Evolutionary conservation across 2,329 filamentous ascomycete genomes (phyloP), one percentile per base, ranked within the genome.

Genomic region (Phoma herbarum): DNA sequence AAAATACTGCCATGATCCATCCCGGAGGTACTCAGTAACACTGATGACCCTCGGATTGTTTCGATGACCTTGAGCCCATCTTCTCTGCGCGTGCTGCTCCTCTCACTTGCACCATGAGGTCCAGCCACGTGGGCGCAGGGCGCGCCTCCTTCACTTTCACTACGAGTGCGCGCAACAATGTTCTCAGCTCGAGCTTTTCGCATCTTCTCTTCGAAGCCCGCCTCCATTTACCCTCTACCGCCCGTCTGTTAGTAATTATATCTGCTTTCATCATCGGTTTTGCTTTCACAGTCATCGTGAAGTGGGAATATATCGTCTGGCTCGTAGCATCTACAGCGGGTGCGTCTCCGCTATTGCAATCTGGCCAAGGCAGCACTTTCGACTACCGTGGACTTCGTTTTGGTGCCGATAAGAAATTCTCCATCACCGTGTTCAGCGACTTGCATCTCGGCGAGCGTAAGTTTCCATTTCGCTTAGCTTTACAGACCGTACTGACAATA

Each of bases 391-490:
- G 68, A 4, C 63, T 75, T 2, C 61, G 59, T 5, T 76, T 75
- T 46, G 58, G 60, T n/a, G 18, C 44, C 0, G 65, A 80, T 51
- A 72, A 76, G 20, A 76, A 71, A 16, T 83, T 85, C 48, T 79
- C 83, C 20, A 79, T 85, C 29, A 74, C 86, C 1, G 82, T 92
- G 12, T 90, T 92, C 60, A 84, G 86, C 26, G 90, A 92, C 65
- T 75, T 92, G 8, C 89, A 92, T 70, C 90, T 89, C 69, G 90
- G 88, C 10, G 89, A 92, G 74, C 84, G 86, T 86, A 75, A 63
- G 69, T 66, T 80, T 0, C 6, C 10, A 79, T 81, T 4, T 10
- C 5, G 9, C 3, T 43, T 23, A 3, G 11, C n/a, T 1, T 14
- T 25, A 9, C 16, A 20, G 14, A 22, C 14, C 12, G 23, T 33